Conservation (phyloP, 495 filamentous ascomycete genomes). For the Xylaria castorea region DNA sequence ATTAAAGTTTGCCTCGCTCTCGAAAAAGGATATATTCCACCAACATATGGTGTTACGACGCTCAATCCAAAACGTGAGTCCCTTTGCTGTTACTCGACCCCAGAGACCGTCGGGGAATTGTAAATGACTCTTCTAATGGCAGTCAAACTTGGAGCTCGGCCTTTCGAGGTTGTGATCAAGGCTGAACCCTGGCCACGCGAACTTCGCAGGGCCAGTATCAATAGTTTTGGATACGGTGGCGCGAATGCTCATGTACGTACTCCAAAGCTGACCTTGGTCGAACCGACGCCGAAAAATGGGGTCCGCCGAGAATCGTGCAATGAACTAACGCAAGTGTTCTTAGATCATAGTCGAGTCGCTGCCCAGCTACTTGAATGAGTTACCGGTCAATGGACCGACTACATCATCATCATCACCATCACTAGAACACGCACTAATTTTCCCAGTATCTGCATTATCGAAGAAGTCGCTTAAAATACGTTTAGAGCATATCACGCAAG, state of each 20-base stretch:
- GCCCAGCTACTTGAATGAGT: not conserved
- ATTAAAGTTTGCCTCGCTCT: constrained; percentile 10
- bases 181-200: constrained; percentile 23
- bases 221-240: constrained; percentile 57
- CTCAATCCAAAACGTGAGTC: constrained; percentile 40
- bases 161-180: constrained; percentile 37
- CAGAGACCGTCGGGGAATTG: not conserved
- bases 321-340: not conserved
- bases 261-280: not conserved
- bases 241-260: constrained; percentile 49
- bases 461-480: not conserved
- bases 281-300: not conserved
- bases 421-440: not conserved
- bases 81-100: too few species aligned
- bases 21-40: not conserved
- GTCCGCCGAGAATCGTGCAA: not conserved
- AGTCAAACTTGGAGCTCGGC: not conserved
- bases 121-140: not conserved
- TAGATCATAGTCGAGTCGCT: not conserved
- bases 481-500: not conserved
- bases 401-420: not conserved
- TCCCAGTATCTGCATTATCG: constrained; percentile 12
- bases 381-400: not conserved
- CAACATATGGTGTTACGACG: constrained; percentile 28
- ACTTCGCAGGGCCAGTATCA: constrained; percentile 44